Percentiles rank a stretch among this genome's conserved stretches.
phyloP scores from a whole-genome alignment of 768 basidiomycete species.

The Amanita molliuscula region DNA sequence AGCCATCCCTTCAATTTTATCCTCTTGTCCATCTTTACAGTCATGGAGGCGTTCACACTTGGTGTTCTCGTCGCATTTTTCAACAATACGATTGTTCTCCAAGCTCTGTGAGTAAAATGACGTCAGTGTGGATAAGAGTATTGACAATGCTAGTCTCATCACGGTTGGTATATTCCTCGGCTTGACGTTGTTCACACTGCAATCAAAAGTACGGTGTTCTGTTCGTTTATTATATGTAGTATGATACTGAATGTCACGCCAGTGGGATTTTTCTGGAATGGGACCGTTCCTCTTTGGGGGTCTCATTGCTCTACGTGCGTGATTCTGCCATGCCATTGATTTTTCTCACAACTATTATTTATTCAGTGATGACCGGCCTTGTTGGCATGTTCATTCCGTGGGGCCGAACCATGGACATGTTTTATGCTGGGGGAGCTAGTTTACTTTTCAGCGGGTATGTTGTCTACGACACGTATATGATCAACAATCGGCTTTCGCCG shows the following conservation, averaged over 20 bases:
- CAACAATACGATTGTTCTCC: constrained; percentile 64
- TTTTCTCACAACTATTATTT: too few relatives aligned
- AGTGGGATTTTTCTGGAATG: constrained; percentile 94
- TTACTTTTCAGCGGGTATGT: constrained; percentile 86
- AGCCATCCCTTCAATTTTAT: constrained; percentile 82
- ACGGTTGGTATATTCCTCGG: constrained; percentile 91
- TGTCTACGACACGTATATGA: constrained; percentile 83
- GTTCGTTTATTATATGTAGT: background rate
- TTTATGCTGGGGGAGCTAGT: constrained; percentile 69
- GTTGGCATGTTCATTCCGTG: constrained; percentile 87
- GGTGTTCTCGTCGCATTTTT: constrained; percentile 78
- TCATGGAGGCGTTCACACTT: constrained; percentile 84
- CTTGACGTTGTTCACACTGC: constrained; percentile 88
- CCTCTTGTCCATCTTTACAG: constrained; percentile 78
- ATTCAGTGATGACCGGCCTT: constrained; percentile 65
- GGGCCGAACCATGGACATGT: constrained; percentile 66
- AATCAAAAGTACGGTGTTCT: constrained; percentile 60
- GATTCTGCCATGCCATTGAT: background rate
- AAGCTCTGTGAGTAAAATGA: constrained; percentile 59
- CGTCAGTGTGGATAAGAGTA: background rate
- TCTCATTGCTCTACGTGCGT: constrained; percentile 66
- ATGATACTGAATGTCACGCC: constrained; percentile 1
- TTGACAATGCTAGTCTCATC: constrained; percentile 45
- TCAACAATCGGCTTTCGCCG: constrained; percentile 80
- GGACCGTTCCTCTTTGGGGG: constrained; percentile 86